A percentile compares a stretch with the other conserved stretches of the same genome.
These are phyloP conservation scores for Jamesozyma piceae DNA, from an alignment of 805 yeast species.

Conservation along the genomic window DNA sequence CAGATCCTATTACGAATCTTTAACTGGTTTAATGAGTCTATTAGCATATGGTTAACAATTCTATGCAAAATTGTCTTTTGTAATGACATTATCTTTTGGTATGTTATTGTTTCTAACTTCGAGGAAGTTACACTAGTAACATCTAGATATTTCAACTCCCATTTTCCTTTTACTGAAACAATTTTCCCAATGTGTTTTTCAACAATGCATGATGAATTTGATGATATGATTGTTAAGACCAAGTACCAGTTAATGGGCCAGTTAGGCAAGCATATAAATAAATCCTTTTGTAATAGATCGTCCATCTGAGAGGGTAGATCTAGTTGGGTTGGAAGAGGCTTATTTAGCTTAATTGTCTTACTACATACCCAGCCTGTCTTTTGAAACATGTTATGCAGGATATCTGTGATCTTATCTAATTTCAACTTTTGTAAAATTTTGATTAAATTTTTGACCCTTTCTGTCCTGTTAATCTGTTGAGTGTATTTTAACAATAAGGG, in stretches of 20 bases:
- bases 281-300: conserved; percentile 19
- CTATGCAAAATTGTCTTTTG: conserved; percentile 26
- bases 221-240: conserved; percentile 27
- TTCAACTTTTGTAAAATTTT: conserved; percentile 24
- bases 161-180: conserved; percentile 23
- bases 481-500: conserved; percentile 22
- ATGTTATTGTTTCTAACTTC: conserved; percentile 28
- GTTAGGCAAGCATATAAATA: conserved; percentile 26
- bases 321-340: conserved; percentile 17
- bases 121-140: conserved; percentile 16
- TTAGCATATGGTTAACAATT: conserved; percentile 30
- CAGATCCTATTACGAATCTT: conserved; percentile 24
- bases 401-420: conserved; percentile 25
- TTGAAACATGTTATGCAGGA: conserved; percentile 29
- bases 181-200: conserved; percentile 30
- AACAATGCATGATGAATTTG: conserved; percentile 25
- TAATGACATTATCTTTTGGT: conserved; percentile 25
- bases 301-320: neutral
- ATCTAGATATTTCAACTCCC: conserved; percentile 28
- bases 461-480: conserved; percentile 23
- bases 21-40: conserved; percentile 29
- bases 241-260: conserved; percentile 33
- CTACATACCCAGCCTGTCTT: conserved; percentile 31
- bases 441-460: conserved; percentile 19
- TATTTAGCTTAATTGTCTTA: conserved; percentile 18